Evolutionary conservation across 106 monocot species (phyloP).

Genomic region (Phalaenopsis equestris): DNA sequence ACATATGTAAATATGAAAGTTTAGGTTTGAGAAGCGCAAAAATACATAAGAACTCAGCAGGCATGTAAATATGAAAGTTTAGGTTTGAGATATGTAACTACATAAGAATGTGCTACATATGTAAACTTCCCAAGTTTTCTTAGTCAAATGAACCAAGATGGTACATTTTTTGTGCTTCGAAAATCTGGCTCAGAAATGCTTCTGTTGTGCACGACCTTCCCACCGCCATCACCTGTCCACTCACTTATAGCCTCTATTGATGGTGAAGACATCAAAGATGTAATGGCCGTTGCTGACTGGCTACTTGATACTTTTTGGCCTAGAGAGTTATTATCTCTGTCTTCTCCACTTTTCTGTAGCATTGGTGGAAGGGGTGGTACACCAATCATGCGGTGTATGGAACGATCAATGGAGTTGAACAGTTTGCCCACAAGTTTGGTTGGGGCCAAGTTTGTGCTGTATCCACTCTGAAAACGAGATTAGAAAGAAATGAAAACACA

Average conservation of each 20-base stretch:
- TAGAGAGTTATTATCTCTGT: constrained; percentile 22
- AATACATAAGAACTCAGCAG: too few relatives aligned
- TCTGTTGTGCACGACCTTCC: constrained; percentile 49
- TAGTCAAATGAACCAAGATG: neutral
- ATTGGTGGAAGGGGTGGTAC: constrained; percentile 62
- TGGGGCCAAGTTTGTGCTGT: constrained; percentile 68
- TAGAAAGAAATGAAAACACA: neutral
- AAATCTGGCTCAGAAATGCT: constrained; percentile 95
- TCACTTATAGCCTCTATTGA: constrained; percentile 78
- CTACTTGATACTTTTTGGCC: constrained; percentile 48
- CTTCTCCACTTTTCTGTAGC: constrained; percentile 29
- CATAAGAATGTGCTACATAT: too few relatives aligned
- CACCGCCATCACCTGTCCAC: constrained; percentile 32
- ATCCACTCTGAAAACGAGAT: constrained; percentile 59
- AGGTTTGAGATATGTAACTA: too few relatives aligned
- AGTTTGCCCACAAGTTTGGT: constrained; percentile 85
- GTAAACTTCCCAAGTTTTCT: neutral
- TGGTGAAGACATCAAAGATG: constrained; percentile 70
- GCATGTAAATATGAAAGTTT: too few relatives aligned
- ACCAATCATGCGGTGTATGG: constrained; percentile 89
- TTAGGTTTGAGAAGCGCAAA: too few relatives aligned
- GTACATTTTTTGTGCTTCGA: constrained; percentile 71
- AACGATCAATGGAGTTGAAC: constrained; percentile 76
- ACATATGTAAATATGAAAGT: too few relatives aligned
- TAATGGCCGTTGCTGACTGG: constrained; percentile 67